Conservation (phyloP, 192 early-diverging fungal genomes). For the Coemansia sp. region DNA sequence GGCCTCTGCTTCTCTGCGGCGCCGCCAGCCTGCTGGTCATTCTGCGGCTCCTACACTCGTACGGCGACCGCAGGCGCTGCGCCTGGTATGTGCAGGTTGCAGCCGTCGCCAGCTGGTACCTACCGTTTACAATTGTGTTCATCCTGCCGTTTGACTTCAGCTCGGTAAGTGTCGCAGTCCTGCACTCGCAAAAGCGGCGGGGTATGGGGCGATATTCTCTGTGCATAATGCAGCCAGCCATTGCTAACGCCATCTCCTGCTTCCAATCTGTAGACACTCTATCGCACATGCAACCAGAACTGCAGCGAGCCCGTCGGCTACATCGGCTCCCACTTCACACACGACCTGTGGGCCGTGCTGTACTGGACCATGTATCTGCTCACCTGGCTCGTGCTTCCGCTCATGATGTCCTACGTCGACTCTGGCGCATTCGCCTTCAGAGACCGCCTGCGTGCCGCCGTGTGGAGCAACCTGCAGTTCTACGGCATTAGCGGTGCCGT, state of each 20-base stretch:
- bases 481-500: slow-evolving; percentile 70
- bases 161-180: slow-evolving; percentile 49
- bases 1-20: slow-evolving; percentile 53
- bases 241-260: neutral
- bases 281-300: slow-evolving; percentile 61
- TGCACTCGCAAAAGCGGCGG: too few relatives aligned
- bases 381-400: slow-evolving; percentile 82
- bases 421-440: slow-evolving; percentile 79
- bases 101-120: slow-evolving; percentile 78
- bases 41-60: slow-evolving; percentile 67
- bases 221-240: neutral
- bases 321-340: slow-evolving; percentile 67
- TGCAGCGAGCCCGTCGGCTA: slow-evolving; percentile 80
- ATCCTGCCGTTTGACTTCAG: slow-evolving; percentile 88
- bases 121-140: slow-evolving; percentile 89
- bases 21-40: slow-evolving; percentile 58
- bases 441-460: slow-evolving; percentile 67
- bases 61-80: slow-evolving; percentile 70
- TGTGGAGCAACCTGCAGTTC: slow-evolving; percentile 81
- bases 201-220: too few relatives aligned
- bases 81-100: slow-evolving; percentile 84
- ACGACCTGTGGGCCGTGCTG: slow-evolving; percentile 75
- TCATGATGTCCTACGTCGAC: slow-evolving; percentile 82
- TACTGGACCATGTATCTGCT: slow-evolving; percentile 91
- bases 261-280: slow-evolving; percentile 61